Conservation (phyloP, 441 rosid species). For the Euphorbia celastroides region DNA sequence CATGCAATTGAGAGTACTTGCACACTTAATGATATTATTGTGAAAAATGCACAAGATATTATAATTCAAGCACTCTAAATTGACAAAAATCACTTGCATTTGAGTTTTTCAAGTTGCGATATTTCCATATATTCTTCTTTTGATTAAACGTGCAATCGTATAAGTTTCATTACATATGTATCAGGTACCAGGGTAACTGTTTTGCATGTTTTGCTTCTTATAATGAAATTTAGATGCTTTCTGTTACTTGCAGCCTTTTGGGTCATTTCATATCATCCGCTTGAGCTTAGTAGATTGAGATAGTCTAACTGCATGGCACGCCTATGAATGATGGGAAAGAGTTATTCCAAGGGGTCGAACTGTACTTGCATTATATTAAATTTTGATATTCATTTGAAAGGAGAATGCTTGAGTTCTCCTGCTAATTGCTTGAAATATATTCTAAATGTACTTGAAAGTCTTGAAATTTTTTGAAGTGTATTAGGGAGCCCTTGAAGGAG, state of each 20-base stretch:
- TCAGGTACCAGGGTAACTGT: background rate
- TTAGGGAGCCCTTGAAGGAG: background rate
- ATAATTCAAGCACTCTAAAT: background rate
- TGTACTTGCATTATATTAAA: background rate
- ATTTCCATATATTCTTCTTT: too few relatives aligned
- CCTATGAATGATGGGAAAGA: background rate
- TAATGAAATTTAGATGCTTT: too few relatives aligned
- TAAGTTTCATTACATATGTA: too few relatives aligned
- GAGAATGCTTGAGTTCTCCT: background rate
- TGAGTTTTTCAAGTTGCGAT: slow-evolving; percentile 1
- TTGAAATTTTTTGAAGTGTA: too few relatives aligned
- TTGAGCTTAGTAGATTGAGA: background rate
- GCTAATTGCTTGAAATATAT: background rate
- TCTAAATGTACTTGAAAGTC: background rate
- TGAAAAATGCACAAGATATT: background rate
- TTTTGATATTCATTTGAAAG: background rate
- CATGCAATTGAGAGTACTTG: background rate
- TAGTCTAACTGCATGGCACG: too few relatives aligned
- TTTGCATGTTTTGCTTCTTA: background rate
- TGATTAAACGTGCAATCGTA: too few relatives aligned
- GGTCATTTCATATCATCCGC: background rate
- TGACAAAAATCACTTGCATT: background rate
- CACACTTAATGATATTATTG: background rate
- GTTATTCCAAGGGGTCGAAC: slow-evolving; percentile 2
- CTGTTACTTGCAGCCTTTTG: background rate